Conservation (phyloP, 1,139 yeast species). For the Lodderomyces parapsilosis region DNA sequence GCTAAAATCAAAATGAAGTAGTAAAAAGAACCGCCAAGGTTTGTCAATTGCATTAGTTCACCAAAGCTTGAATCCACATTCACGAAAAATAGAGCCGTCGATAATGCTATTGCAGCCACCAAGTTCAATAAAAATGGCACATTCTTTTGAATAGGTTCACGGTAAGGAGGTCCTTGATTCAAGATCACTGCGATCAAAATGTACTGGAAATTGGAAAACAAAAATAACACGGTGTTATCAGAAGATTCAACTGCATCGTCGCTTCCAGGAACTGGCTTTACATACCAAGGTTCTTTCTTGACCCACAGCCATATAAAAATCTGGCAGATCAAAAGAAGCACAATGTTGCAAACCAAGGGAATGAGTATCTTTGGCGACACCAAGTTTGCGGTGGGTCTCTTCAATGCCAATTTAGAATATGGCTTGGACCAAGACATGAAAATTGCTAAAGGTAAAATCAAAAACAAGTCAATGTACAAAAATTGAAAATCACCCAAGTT, state of each 20-base stretch:
- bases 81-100: constrained; percentile 50
- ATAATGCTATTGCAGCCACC: constrained; percentile 44
- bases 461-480: constrained; percentile 83
- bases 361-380: constrained; percentile 85
- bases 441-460: constrained; percentile 91
- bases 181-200: constrained; percentile 77
- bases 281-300: constrained; percentile 69
- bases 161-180: constrained; percentile 93
- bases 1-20: constrained; percentile 47
- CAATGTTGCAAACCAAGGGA: constrained; percentile 75
- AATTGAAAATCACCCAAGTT: constrained; percentile 98
- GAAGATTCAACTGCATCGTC: constrained; percentile 83
- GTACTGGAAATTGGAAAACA: constrained; percentile 84
- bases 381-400: constrained; percentile 90
- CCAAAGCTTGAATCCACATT: constrained; percentile 57
- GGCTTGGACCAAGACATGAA: constrained; percentile 98
- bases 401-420: constrained; percentile 53
- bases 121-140: constrained; percentile 69
- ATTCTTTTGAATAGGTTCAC: constrained; percentile 72
- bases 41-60: constrained; percentile 70
- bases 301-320: constrained; percentile 62
- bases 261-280: constrained; percentile 78
- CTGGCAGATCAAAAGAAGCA: constrained; percentile 63
- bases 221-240: constrained; percentile 84
- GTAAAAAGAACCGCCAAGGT: constrained; percentile 54